Base-by-base conservation (phyloP, 2,329 filamentous ascomycete genomes). In the Aspergillus udagawae region DNA sequence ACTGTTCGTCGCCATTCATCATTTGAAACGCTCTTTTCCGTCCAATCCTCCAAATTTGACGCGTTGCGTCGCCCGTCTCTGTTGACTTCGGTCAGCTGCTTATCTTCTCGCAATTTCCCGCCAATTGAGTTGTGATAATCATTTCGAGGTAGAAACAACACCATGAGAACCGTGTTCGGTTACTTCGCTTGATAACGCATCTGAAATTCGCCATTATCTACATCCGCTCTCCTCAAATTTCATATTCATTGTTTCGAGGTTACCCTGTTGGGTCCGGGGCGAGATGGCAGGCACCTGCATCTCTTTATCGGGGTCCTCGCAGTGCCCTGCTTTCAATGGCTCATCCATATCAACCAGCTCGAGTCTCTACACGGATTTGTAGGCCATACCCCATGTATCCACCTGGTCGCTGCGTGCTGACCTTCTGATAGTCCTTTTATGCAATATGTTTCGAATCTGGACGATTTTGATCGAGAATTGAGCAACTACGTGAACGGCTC, bases 381-480 rank as follows among this genome's bases (percentile, higher is more conserved):
- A 81, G 68, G 85, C 81, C 38, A 32, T 17, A 20, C 44, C 55
- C 62, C 63, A 64, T 60, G 61, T 60, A 63, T 60, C 63, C 64
- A 64, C 65, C 65, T 65, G 62, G 20, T 28, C 51, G 14, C 38
- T 35, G 64, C 66, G 38, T 55, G 64, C 71, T 74, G 60, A 74
- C 60, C 49, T 47, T 58, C 21, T 60, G 49, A 49, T 69, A 96
- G 92, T 77, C 87, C 92, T 49, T 99, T 97, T 73, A 83, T 99
- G 63, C 80, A 86, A 63, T 90, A 83, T 73, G 94, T 97, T 65
- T 89, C 89, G 48, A 87, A 89, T 70, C 82, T 83, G 17, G 76
- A 82, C 54, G 85, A 88, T 8, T 99, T 99, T 72, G 94, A 99
- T 73, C 83, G 89, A 68, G 63, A 64, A 50, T 77, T 99, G 68